Conservation (phyloP, 768 basidiomycete genomes). For the Suillus clintonianus region DNA sequence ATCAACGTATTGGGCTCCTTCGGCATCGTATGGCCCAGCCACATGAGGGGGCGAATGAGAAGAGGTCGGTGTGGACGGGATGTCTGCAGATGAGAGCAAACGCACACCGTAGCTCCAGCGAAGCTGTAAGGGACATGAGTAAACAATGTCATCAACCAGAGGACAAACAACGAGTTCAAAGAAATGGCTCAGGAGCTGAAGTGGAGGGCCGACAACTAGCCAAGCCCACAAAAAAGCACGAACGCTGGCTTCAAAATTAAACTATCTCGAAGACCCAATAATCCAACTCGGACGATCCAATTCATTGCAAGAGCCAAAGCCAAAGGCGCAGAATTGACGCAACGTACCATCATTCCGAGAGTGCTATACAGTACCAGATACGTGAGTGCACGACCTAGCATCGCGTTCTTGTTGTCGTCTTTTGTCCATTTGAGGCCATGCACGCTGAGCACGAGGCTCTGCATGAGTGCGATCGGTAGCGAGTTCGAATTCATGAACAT, state of each 20-base stretch:
- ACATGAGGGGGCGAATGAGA: not conserved
- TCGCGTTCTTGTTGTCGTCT: slow-evolving; percentile 81
- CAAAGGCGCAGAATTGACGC: not conserved
- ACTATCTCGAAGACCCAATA: not conserved
- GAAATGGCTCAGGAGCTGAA: not conserved
- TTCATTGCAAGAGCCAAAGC: not conserved
- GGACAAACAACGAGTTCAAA: not conserved
- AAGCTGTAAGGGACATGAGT: slow-evolving; percentile 45
- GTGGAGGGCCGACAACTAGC: not conserved
- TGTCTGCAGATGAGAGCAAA: slow-evolving; percentile 73
- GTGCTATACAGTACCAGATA: slow-evolving; percentile 94
- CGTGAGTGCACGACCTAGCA: slow-evolving; percentile 88
- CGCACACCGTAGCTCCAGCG: slow-evolving; percentile 95
- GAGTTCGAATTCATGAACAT: slow-evolving; percentile 97
- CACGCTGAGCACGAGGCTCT: slow-evolving; percentile 83
- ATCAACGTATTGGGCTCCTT: not conserved
- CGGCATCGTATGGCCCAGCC: not conserved
- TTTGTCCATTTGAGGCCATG: slow-evolving; percentile 78
- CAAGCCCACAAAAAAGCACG: not conserved
- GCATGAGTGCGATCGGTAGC: slow-evolving; percentile 92
- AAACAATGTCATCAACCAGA: not conserved
- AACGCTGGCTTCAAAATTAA: not conserved
- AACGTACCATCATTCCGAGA: slow-evolving; percentile 88
- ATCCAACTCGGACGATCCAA: not conserved
- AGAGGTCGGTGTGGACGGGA: slow-evolving; percentile 20